phyloP scores from a whole-genome alignment of 106 monocot genomes.

The Narthecium ossifragum region DNA sequence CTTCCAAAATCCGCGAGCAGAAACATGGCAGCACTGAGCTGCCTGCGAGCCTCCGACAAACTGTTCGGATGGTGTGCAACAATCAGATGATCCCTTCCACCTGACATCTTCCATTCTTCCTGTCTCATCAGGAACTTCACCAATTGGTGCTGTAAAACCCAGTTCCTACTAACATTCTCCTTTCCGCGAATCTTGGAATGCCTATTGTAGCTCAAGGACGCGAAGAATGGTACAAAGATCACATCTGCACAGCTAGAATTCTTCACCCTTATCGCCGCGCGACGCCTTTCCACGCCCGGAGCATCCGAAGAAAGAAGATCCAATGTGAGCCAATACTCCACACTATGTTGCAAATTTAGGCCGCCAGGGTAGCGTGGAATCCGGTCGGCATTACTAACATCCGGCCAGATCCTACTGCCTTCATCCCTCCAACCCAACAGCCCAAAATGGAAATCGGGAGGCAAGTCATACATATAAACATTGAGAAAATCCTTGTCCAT shows the following conservation, averaged over 20 bases:
- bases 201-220: slow-evolving; percentile 82
- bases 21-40: slow-evolving; percentile 37
- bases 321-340: slow-evolving; percentile 89
- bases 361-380: slow-evolving; percentile 78
- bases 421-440: slow-evolving; percentile 40
- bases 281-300: slow-evolving; percentile 25
- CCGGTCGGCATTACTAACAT: slow-evolving; percentile 21
- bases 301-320: slow-evolving; percentile 60
- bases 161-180: slow-evolving; percentile 39
- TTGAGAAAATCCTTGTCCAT: slow-evolving; percentile 21
- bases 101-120: slow-evolving; percentile 58
- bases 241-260: slow-evolving; percentile 61
- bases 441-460: slow-evolving; percentile 57
- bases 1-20: slow-evolving; percentile 85
- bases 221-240: slow-evolving; percentile 93
- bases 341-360: slow-evolving; percentile 81
- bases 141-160: slow-evolving; percentile 50
- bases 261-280: slow-evolving; percentile 44
- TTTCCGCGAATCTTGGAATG: slow-evolving; percentile 53
- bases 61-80: slow-evolving; percentile 90
- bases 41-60: slow-evolving; percentile 45
- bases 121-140: slow-evolving; percentile 44
- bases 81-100: slow-evolving; percentile 73
- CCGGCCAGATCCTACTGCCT: slow-evolving; percentile 34
- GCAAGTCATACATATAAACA: slow-evolving; percentile 70